A percentile compares a stretch with the other conserved stretches of the same genome.
Conservation (phyloP, 805 yeast species). For the Millerozyma acaciae region DNA sequence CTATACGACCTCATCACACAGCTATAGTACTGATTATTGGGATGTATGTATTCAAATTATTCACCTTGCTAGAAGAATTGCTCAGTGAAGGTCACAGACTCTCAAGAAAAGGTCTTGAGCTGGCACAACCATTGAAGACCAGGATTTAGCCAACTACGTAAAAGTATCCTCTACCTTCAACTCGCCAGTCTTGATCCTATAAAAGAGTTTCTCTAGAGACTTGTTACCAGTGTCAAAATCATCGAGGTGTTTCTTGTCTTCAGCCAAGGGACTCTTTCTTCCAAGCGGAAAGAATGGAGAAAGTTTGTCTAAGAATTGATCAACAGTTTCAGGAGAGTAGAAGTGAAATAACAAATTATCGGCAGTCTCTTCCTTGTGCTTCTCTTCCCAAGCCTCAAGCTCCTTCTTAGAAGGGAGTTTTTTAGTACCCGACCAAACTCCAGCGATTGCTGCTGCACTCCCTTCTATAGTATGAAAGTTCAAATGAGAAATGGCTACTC, state of each 20-base stretch:
- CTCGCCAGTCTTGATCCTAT: slow-evolving; percentile 18
- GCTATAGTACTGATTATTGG: no score
- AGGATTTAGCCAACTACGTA: no score
- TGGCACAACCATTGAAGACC: no score
- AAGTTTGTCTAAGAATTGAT: slow-evolving; percentile 25
- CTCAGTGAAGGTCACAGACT: no score
- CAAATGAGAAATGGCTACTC: slow-evolving; percentile 39
- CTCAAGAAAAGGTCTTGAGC: no score
- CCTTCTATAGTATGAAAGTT: slow-evolving; percentile 50
- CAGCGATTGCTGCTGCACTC: slow-evolving; percentile 51
- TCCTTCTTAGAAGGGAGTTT: slow-evolving; percentile 37
- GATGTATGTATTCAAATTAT: no score
- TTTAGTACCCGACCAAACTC: slow-evolving; percentile 44
- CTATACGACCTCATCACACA: no score
- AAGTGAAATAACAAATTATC: slow-evolving; percentile 29
- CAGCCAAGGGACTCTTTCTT: slow-evolving; percentile 28
- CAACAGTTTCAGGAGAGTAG: slow-evolving; percentile 22
- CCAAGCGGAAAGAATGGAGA: slow-evolving; percentile 20
- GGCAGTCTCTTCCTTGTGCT: slow-evolving; percentile 19
- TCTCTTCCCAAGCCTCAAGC: slow-evolving; percentile 32
- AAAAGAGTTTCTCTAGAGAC: slow-evolving; percentile 19
- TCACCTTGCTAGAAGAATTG: no score
- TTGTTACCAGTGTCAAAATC: slow-evolving; percentile 20
- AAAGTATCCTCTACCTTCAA: slow-evolving; percentile 17
- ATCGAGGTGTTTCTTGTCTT: slow-evolving; percentile 18